phyloP scores from a whole-genome alignment of 2,329 filamentous ascomycete genomes.

The Trichoderma oligosporum region DNA sequence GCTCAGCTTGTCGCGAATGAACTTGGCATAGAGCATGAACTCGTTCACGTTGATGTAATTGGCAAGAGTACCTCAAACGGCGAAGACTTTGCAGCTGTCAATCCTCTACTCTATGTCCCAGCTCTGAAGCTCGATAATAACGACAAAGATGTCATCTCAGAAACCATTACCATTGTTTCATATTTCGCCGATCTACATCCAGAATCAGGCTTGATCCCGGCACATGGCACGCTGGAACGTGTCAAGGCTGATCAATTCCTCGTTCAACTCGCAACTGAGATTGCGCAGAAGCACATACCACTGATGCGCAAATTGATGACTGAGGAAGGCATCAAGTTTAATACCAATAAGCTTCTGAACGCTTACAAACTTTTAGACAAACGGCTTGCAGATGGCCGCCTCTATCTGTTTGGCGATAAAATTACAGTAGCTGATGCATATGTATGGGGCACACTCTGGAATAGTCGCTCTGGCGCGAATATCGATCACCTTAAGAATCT shows the following conservation, averaged over 20 bases:
- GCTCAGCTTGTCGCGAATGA: constrained; percentile 2
- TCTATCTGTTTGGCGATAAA: not conserved
- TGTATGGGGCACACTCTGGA: constrained; percentile 11
- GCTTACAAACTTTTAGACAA: constrained; percentile 2
- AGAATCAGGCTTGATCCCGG: not conserved
- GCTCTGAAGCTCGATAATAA: constrained; percentile 3
- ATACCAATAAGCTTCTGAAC: not conserved
- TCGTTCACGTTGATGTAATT: not conserved
- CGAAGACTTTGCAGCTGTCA: not conserved
- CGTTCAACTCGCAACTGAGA: not conserved
- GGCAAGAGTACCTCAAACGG: constrained; percentile 4
- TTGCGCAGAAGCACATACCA: constrained; percentile 8
- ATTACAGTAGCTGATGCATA: constrained; percentile 6
- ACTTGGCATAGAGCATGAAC: constrained; percentile 1
- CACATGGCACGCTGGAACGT: not conserved
- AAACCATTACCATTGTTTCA: constrained; percentile 1
- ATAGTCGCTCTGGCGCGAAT: not conserved
- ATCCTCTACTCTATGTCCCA: constrained; percentile 5
- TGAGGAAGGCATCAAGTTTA: not conserved
- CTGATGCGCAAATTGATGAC: constrained; percentile 14
- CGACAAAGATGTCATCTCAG: not conserved
- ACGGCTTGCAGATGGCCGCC: not conserved
- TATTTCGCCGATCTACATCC: constrained; percentile 5
- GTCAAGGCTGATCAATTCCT: constrained; percentile 8
- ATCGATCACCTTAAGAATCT: not conserved